Evolutionary conservation across 306 rosid genomes (phyloP), one percentile per base, ranked within the genome.

Genomic region (Ochetophila trinervis): DNA sequence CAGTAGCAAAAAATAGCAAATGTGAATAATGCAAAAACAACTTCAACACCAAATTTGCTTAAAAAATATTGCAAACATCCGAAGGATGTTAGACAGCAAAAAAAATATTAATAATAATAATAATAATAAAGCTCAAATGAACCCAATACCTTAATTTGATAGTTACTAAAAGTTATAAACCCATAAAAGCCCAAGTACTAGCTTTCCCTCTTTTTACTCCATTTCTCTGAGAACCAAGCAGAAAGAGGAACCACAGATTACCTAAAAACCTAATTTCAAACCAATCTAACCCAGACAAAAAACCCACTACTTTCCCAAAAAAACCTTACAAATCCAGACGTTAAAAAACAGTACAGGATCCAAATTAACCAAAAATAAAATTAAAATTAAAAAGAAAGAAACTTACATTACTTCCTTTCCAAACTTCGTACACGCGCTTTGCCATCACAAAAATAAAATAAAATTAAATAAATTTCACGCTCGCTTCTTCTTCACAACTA

Each of bases 381-480:
- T n/a, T n/a, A n/a, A 72, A 57, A 58, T 54, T 44, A 37, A 71
- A 74, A 42, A 21, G 57, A 20, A 59, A 36, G 65, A 57, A 52
- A 55, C 91, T 85, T 76, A 91, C 98, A 79, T 91, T 91, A 79
- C 89, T 85, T 79, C 96, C 96, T 84, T 84, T 87, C 96, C 98
- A 91, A 71, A 79, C 87, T 87, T 91, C 86, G 80, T 87, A 85
- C 57, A 88, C 95, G 86, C 95, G 98, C 90, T 80, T 85, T 14
- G 95, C 95, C 96, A 91, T 91, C 83, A 70, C 65, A 27, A 27
- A 27, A 1, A 27, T 27, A 27, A 1, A 27, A 4, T 51, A 11
- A 77, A 40, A 62, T n/a, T n/a, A n/a, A 57, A 35, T 44, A 35
- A 44, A 74, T 17, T 23, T 27, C 32, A 53, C 68, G 62, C 73